Evolutionary conservation across 768 basidiomycete species (phyloP), one percentile per base, ranked within the genome.

Genomic region (Pholiota molesta): DNA sequence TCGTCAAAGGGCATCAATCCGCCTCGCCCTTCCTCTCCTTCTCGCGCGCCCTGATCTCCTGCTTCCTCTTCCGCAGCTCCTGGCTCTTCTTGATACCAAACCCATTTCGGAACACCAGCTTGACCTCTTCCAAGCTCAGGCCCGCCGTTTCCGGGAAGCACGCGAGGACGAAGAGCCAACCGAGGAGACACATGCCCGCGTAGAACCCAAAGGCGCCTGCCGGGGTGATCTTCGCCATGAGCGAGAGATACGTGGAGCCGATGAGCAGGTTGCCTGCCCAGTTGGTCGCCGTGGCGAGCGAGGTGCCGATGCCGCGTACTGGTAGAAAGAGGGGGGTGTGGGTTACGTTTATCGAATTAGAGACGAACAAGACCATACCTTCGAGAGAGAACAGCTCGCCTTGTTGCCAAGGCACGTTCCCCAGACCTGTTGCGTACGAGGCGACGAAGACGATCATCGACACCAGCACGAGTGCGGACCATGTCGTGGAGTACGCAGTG

Each of bases 351-450:
- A 9, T 53, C 28, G 19, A 40, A 19, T 23, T 5, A 26, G 3
- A 52, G 2, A 54, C 26, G 37, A 11, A 59, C 51, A 28, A 40
- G 17, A 16, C 71, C 74, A 29, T 44, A 85, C 87, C 86, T 79
- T 92, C 90, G 40, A 94, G 82, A 19, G 82, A 79, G 75, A 94
- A 94, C 11, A 95, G 80, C 70, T 94, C 92, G 47, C 91, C 91
- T 72, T 93, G 92, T 68, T 92, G 91, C 92, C 92, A 94, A 0
- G 92, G 92, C 2, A 92, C 86, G 67, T 91, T 91, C 0, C 91
- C 91, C 16, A 92, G 75, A 4, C 91, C 89, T 2, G 84, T 89
- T 0, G 91, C 93, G 68, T 94, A 95, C 10, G 88, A 88, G 0
- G 89, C 89, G 21, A 93, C 91, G 74, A 89, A 94, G 65, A 91